These are phyloP conservation scores for Carex cristatella DNA, from an alignment of 176 grass and related monocot genomes.

Conservation along the genomic window DNA sequence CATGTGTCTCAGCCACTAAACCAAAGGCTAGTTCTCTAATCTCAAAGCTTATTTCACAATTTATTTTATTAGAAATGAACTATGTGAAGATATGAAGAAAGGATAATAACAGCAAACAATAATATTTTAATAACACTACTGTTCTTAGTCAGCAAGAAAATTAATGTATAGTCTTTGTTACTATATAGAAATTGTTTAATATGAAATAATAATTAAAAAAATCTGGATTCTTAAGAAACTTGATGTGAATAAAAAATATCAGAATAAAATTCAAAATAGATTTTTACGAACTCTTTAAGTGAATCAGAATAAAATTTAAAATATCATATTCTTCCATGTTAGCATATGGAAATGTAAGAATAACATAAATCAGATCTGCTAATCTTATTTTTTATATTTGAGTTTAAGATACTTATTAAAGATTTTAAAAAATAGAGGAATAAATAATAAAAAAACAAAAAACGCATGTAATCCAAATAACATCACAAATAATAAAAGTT, in stretches of 20 bases:
- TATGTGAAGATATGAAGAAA: no score
- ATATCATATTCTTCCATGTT: not conserved
- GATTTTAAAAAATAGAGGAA: not conserved
- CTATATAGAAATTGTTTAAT: not conserved
- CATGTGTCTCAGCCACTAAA: no score
- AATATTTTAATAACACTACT: no score
- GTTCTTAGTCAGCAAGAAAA: no score
- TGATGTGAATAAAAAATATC: not conserved
- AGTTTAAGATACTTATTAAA: not conserved
- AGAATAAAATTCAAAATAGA: not conserved
- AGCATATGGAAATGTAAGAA: not conserved
- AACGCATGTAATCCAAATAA: not conserved
- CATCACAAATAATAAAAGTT: not conserved
- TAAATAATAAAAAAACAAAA: not conserved
- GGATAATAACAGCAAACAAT: no score
- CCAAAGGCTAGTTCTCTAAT: no score
- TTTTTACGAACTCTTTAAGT: not conserved
- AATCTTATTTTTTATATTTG: no score
- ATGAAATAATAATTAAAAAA: not conserved
- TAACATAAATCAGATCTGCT: not conserved
- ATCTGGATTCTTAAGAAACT: not conserved
- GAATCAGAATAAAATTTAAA: not conserved
- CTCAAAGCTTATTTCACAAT: no score
- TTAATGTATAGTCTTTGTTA: no score
- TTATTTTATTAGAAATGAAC: no score